Evolutionary conservation across 352 stramenopile species (phyloP).

Genomic region (Elongisporangium senticosum): DNA sequence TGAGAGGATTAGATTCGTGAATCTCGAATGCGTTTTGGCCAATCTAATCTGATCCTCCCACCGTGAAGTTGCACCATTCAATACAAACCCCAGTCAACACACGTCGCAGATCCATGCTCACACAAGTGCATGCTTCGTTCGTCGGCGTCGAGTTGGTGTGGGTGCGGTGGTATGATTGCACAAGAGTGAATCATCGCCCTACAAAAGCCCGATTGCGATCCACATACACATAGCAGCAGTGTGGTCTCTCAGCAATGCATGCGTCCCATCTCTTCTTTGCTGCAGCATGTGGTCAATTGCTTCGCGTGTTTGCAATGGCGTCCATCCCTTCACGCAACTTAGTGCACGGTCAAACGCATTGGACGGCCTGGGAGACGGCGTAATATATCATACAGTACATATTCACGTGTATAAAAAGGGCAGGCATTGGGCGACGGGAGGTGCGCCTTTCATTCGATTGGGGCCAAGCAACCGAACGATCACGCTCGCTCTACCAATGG

Average conservation of each 20-base stretch:
- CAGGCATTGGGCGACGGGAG: not conserved
- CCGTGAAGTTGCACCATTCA: not conserved
- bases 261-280: not conserved
- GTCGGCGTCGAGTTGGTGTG: not conserved
- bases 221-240: not conserved
- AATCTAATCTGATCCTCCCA: not conserved
- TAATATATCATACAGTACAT: not conserved
- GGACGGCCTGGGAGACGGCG: too few species aligned
- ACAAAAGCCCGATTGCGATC: not conserved
- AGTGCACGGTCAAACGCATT: not conserved
- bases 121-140: not conserved
- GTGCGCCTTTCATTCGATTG: not conserved
- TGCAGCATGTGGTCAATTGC: not conserved
- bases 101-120: not conserved
- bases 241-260: too few species aligned
- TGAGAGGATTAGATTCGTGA: not conserved
- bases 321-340: not conserved
- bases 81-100: not conserved
- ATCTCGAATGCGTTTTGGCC: not conserved
- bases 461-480: not conserved
- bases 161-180: not conserved
- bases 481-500: not conserved
- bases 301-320: not conserved
- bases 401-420: not conserved
- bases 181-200: not conserved